A percentile compares a stretch with the other conserved stretches of the same genome.
These are phyloP conservation scores for Pseudogymnoascus sp. DNA, from an alignment of 2,329 filamentous ascomycete genomes.

Conservation along the genomic window DNA sequence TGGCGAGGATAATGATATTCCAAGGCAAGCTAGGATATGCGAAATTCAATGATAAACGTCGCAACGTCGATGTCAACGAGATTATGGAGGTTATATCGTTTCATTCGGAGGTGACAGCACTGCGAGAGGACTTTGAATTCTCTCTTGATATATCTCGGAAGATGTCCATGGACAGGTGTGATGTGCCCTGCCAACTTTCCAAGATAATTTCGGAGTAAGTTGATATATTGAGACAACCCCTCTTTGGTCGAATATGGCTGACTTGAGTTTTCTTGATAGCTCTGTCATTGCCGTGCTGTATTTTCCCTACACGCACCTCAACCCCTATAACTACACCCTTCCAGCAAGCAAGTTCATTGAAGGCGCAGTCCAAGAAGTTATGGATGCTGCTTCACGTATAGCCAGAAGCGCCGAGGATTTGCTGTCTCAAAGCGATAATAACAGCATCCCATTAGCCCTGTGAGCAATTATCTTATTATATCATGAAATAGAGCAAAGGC, in stretches of 20 bases:
- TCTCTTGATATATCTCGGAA: not conserved
- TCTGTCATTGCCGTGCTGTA: constrained; percentile 1
- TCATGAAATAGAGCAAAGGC: not conserved
- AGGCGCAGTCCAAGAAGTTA: constrained; percentile 2
- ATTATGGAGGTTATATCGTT: constrained; percentile 10
- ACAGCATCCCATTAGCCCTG: constrained; percentile 6
- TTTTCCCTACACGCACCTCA: not conserved
- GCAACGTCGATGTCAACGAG: constrained; percentile 3
- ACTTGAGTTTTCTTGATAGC: not conserved
- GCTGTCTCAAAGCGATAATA: not conserved
- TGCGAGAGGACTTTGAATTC: constrained; percentile 1
- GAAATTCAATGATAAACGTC: not conserved
- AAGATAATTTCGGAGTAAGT: constrained; percentile 9
- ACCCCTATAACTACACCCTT: not conserved
- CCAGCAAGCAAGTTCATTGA: constrained; percentile 2
- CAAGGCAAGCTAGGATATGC: constrained; percentile 3
- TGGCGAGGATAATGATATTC: constrained; percentile 11
- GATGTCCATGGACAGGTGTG: not conserved
- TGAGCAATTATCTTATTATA: not conserved
- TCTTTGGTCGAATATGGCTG: not conserved
- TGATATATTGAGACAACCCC: not conserved
- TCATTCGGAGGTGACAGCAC: not conserved
- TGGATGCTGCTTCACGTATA: constrained; percentile 1
- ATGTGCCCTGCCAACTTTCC: constrained; percentile 6
- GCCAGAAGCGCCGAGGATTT: constrained; percentile 1